Percentiles rank a stretch among this genome's conserved stretches.
These are phyloP conservation scores for Lasiosphaeria miniovina DNA, from an alignment of 495 filamentous ascomycete species.

Conservation along the genomic window DNA sequence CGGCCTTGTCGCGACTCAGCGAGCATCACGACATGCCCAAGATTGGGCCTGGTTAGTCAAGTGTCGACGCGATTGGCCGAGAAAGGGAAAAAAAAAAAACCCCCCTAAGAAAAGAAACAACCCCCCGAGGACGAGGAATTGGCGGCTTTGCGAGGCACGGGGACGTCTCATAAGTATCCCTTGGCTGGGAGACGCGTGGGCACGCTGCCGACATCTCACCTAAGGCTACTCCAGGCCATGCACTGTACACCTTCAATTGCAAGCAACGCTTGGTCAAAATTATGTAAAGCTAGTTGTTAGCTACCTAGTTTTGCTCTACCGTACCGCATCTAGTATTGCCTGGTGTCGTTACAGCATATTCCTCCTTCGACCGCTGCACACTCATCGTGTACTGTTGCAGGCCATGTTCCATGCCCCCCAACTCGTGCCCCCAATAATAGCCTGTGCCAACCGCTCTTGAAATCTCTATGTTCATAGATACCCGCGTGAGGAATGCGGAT, in stretches of 20 bases:
- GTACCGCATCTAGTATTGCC: background rate
- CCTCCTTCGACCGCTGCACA: background rate
- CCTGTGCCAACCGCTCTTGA: background rate
- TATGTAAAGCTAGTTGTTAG: background rate
- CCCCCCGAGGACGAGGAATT: too few relatives aligned
- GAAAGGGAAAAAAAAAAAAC: background rate
- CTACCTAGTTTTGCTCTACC: background rate
- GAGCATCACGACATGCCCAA: conserved; percentile 98
- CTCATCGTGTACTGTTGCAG: too few relatives aligned
- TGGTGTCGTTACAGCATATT: background rate
- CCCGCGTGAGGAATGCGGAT: background rate
- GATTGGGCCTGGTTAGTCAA: conserved; percentile 64
- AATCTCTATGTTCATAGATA: conserved; percentile 3
- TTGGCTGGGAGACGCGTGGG: too few relatives aligned
- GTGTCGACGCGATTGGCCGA: too few relatives aligned
- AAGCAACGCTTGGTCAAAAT: background rate
- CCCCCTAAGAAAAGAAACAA: conserved; percentile 8
- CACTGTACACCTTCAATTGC: background rate
- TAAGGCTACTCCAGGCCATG: background rate
- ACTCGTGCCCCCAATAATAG: background rate
- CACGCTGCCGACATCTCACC: background rate
- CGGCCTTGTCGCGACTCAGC: conserved; percentile 83
- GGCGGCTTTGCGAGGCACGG: too few relatives aligned
- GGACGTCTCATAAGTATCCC: too few relatives aligned
- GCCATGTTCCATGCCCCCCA: background rate